Percentiles rank a stretch among this genome's conserved stretches.
These are phyloP conservation scores for Colletotrichum kahawae DNA, from an alignment of 2,329 filamentous ascomycete species.

Conservation along the genomic window DNA sequence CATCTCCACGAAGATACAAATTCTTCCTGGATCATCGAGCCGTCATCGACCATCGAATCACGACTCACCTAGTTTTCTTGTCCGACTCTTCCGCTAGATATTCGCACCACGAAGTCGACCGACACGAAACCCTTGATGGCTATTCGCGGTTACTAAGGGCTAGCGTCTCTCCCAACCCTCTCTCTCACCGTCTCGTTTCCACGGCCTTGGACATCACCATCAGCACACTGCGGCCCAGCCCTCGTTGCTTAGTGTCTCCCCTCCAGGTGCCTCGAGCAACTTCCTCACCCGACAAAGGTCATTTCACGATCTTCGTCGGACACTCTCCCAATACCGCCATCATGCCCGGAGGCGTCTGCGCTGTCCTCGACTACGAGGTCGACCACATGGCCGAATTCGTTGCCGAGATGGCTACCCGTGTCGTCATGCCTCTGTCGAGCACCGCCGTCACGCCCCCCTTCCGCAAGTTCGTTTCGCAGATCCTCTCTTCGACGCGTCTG, in stretches of 20 bases:
- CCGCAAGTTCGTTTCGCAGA: slow-evolving; percentile 90
- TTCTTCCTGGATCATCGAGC: not conserved
- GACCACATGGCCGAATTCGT: slow-evolving; percentile 96
- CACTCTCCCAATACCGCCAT: slow-evolving; percentile 39
- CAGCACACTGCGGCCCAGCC: not conserved
- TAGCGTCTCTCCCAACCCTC: not conserved
- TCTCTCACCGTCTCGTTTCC: not conserved
- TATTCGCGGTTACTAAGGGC: slow-evolving; percentile 13
- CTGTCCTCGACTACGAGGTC: slow-evolving; percentile 96
- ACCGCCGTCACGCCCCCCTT: slow-evolving; percentile 71
- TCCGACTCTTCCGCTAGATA: not conserved
- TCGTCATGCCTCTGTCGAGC: slow-evolving; percentile 53
- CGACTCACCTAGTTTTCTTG: not conserved
- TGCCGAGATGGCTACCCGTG: slow-evolving; percentile 78
- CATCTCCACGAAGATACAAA: not conserved
- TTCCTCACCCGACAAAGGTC: slow-evolving; percentile 41
- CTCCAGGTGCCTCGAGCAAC: slow-evolving; percentile 8
- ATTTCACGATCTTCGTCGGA: slow-evolving; percentile 44
- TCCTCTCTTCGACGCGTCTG: slow-evolving; percentile 86
- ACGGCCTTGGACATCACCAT: not conserved
- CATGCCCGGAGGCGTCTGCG: slow-evolving; percentile 84
- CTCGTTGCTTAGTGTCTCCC: not conserved
- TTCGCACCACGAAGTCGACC: not conserved
- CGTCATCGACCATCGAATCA: not conserved
- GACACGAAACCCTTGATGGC: slow-evolving; percentile 16